Percentiles rank a stretch among this genome's conserved stretches.
Conservation (phyloP, 495 filamentous ascomycete genomes). For the Cryomyces antarcticus region DNA sequence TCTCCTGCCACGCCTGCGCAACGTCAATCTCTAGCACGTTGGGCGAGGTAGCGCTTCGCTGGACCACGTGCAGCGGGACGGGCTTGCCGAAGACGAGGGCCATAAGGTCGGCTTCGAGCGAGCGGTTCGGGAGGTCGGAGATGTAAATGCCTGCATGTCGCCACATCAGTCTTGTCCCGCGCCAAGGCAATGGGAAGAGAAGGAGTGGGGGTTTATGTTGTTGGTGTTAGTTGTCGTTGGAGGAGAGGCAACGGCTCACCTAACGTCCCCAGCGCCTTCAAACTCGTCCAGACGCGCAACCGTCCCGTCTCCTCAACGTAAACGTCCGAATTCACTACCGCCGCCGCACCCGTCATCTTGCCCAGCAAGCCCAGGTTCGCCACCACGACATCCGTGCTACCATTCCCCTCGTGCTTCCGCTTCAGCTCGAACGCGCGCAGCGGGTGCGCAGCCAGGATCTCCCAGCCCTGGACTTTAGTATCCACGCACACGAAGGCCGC, state of each 20-base stretch:
- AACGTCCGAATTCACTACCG: conserved; percentile 39
- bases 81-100: conserved; percentile 50
- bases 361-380: conserved; percentile 64
- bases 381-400: conserved; percentile 12
- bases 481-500: conserved; percentile 30
- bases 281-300: conserved; percentile 37
- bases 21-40: conserved; percentile 62
- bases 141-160: conserved; percentile 39
- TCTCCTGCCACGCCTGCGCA: conserved; percentile 54
- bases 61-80: conserved; percentile 45
- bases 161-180: background rate
- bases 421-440: conserved; percentile 31
- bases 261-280: conserved; percentile 68
- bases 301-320: conserved; percentile 34
- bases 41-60: conserved; percentile 27
- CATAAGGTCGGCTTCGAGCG: conserved; percentile 49
- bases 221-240: background rate
- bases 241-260: conserved; percentile 27
- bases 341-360: conserved; percentile 80
- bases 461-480: conserved; percentile 46
- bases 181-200: background rate
- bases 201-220: background rate
- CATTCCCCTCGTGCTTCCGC: conserved; percentile 14
- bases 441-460: conserved; percentile 62
- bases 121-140: conserved; percentile 37